Base-by-base conservation (phyloP, 2,329 filamentous ascomycete species). In the Pyrenophora tritici-repentis region DNA sequence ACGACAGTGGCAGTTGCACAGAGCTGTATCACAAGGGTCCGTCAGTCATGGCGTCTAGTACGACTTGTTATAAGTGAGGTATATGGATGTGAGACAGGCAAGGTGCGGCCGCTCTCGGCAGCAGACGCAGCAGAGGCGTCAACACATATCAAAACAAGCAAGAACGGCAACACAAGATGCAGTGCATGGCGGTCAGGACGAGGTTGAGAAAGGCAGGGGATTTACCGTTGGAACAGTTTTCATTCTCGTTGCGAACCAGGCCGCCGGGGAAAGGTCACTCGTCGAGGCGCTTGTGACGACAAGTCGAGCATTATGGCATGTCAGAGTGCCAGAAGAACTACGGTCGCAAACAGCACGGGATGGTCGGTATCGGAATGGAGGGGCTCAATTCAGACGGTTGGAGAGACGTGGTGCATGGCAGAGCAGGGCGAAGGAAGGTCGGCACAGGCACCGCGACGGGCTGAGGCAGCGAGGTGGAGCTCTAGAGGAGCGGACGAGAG, bases 1-100 rank as follows among this genome's bases (percentile, higher is more conserved):
- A 85, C 76, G 67, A 73, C 69, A 64, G 83, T 84, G 76, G 83
- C 83, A 70, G 83, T 76, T 66, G 84, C 84, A 82, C 82, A 85
- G 64, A 86, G 79, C 83, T 86, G 70, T 70, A 61, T 66, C 57
- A 69, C 65, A 58, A 62, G 39, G 59, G 60, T 66, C 63, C 61
- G 70, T 74, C 69, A 74, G 72, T 70, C 60, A 71, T 64, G 56
- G 62, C 60, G 55, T 49, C 52, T 56, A 55, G 63, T 68, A 56
- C 55, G 52, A 68, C 65, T 50, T 41, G 26, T 29, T 46, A 40
- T 37, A 52, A 42, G 45, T 36, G 59, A 60, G 56, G 53, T 52
- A 59, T 59, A 47, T 55, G 53, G 50, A 56, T 50, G 61, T 56
- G 54, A 61, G 62, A 63, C 56, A 61, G 58, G 65, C 56, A 59